Evolutionary conservation across 140 eudicot species (phyloP).

Genomic region (Cichorium intybus): DNA sequence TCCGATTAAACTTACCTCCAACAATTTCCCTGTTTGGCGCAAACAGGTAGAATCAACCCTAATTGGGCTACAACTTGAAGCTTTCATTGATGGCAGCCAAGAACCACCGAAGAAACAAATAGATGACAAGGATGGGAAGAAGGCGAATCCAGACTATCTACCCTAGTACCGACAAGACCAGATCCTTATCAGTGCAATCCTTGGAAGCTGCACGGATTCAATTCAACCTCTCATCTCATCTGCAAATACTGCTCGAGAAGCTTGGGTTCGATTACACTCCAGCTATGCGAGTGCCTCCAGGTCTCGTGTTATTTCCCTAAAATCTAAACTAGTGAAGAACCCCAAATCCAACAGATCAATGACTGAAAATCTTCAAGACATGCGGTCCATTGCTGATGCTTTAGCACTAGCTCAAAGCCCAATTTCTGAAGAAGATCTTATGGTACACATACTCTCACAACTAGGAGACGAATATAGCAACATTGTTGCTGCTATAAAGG

Average conservation of each 20-base stretch:
- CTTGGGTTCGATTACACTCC: background rate
- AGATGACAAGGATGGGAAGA: background rate
- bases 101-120: background rate
- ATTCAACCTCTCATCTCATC: background rate
- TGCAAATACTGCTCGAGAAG: background rate
- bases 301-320: background rate
- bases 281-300: background rate
- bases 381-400: too few species aligned
- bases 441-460: background rate
- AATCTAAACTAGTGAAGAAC: too few species aligned
- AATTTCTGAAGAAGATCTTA: background rate
- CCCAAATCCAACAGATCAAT: too few species aligned
- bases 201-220: background rate
- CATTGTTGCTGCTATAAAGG: background rate
- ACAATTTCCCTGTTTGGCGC: too few species aligned
- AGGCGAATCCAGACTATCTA: background rate
- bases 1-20: background rate
- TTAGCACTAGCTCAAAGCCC: background rate
- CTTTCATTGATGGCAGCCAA: background rate
- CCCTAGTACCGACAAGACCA: too few species aligned
- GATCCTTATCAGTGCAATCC: background rate
- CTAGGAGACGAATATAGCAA: background rate
- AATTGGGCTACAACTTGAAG: background rate
- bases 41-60: background rate
- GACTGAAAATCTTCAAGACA: too few species aligned